Evolutionary conservation across 177 flowering plant genomes (phyloP).

Genomic region (Telopea speciosissima): DNA sequence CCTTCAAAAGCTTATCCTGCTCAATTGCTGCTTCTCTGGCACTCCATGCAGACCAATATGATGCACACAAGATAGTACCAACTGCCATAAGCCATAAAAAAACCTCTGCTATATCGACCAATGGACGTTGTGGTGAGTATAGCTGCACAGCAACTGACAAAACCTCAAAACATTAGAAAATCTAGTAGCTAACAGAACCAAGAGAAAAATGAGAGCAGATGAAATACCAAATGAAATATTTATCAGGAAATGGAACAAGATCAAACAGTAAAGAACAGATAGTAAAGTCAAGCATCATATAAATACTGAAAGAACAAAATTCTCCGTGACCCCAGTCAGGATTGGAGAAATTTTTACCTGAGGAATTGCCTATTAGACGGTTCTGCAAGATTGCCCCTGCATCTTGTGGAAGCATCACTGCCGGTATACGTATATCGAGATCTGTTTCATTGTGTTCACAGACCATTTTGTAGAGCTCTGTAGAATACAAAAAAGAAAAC

Average conservation of each 20-base stretch:
- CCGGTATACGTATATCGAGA: constrained; percentile 61
- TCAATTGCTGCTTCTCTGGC: constrained; percentile 80
- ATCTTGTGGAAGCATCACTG: constrained; percentile 87
- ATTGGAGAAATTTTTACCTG: constrained; percentile 34
- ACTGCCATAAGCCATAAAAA: constrained; percentile 97
- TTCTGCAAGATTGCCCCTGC: constrained; percentile 70
- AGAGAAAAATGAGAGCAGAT: constrained; percentile 1
- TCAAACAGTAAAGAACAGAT: background rate
- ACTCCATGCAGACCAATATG: constrained; percentile 95
- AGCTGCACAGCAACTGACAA: constrained; percentile 75
- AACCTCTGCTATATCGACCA: constrained; percentile 85
- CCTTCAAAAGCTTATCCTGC: constrained; percentile 78
- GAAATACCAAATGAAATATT: background rate
- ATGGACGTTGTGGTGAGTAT: constrained; percentile 78
- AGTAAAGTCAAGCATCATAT: background rate
- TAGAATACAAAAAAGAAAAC: constrained; percentile 13
- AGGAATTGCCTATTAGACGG: constrained; percentile 34
- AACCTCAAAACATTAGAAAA: constrained; percentile 7
- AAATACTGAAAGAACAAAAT: background rate
- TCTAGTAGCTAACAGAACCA: background rate
- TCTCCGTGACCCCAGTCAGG: background rate
- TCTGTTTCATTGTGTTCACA: constrained; percentile 73
- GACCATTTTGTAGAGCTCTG: constrained; percentile 92
- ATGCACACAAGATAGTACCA: constrained; percentile 82
- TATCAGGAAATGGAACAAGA: background rate